Percentiles rank a stretch among this genome's conserved stretches.
Conservation (phyloP, 352 stramenopile species). For the Pythium scleroteichum region DNA sequence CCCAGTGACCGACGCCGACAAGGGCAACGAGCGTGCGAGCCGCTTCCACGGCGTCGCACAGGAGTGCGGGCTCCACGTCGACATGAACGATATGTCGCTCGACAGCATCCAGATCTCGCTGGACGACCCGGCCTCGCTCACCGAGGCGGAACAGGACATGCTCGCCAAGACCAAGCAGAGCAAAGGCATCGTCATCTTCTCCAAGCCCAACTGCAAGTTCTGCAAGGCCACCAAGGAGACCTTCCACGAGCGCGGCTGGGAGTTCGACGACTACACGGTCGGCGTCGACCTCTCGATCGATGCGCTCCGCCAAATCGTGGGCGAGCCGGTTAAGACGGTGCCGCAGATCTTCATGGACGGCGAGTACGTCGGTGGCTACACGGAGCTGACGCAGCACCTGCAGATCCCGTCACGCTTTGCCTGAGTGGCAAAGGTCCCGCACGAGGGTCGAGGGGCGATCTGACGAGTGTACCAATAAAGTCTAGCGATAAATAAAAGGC, state of each 20-base stretch:
- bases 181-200: constrained; percentile 70
- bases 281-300: constrained; percentile 52
- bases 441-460: neutral
- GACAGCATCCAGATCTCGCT: constrained; percentile 44
- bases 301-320: constrained; percentile 59
- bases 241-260: constrained; percentile 54
- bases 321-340: constrained; percentile 61
- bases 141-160: constrained; percentile 43
- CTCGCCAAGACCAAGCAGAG: constrained; percentile 40
- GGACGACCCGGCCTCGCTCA: constrained; percentile 52
- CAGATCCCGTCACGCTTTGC: constrained; percentile 62
- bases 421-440: constrained; percentile 13
- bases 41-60: constrained; percentile 81
- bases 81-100: constrained; percentile 63
- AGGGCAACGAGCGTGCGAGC: constrained; percentile 69
- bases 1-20: constrained; percentile 63
- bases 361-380: constrained; percentile 81
- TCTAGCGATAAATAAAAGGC: constrained; percentile 7
- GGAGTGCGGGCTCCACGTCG: constrained; percentile 83
- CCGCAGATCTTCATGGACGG: constrained; percentile 80
- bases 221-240: constrained; percentile 65
- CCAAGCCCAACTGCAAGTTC: constrained; percentile 78
- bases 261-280: constrained; percentile 70
- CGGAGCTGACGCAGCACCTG: constrained; percentile 65
- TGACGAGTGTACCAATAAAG: constrained; percentile 12